Evolutionary conservation across 2,329 filamentous ascomycete genomes (phyloP).

Genomic region (Alternaria ventricosa): DNA sequence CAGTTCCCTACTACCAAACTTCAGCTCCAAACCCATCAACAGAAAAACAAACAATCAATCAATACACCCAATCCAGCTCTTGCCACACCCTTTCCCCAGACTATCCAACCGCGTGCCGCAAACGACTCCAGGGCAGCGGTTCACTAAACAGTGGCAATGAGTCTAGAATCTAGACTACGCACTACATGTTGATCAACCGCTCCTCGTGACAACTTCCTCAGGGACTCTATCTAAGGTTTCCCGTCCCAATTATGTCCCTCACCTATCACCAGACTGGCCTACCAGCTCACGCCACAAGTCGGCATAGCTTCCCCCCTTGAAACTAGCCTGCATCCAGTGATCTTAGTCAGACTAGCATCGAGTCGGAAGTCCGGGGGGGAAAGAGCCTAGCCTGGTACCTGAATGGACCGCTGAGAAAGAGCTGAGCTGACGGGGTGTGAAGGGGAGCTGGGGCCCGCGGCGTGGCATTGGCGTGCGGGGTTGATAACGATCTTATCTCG

Average conservation of each 20-base stretch:
- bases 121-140: neutral
- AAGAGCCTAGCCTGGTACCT: neutral
- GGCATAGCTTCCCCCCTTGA: neutral
- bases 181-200: too few species aligned
- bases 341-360: neutral
- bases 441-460: neutral
- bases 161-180: neutral
- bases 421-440: neutral
- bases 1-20: too few species aligned
- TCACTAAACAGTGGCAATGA: neutral
- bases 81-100: neutral
- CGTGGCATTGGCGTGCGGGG: neutral
- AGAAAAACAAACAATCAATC: neutral
- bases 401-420: neutral
- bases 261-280: neutral
- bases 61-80: neutral
- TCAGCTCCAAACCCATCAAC: neutral
- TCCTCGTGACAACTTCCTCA: neutral
- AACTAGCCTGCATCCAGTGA: neutral
- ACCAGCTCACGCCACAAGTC: neutral
- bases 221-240: neutral
- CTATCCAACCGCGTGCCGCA: neutral
- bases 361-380: neutral
- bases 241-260: too few species aligned
- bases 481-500: neutral